Base-by-base conservation (phyloP, 345 rosid genomes). In the thale cress (Arabidopsis thaliana) region DNA sequence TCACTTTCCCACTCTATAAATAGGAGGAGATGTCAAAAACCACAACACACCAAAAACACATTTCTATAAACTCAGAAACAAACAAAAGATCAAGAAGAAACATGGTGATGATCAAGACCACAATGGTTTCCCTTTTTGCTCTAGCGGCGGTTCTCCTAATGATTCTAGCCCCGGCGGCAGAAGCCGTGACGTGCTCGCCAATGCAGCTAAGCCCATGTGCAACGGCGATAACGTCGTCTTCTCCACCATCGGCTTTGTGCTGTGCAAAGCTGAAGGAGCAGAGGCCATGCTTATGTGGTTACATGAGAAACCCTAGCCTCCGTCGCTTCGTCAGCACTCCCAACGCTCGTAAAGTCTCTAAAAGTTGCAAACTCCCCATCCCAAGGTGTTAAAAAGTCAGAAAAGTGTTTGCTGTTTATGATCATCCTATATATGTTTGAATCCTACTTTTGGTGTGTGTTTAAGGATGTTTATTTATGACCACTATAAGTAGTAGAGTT, bases 251-350 rank as follows among this genome's bases (percentile, higher is more conserved):
- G 0, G 65, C 72, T 2, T 63, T 77, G 48, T 94, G 98, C 79
- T 94, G 98, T 82, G 75, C 67, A 59, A 94, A 85, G 87, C 86
- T 94, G 67, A 90, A 80, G 64, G 89, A 90, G 32, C 98, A 94
- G 81, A 84, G 84, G 81, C 97, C 98, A 65, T 94, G 98, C 46
- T 90, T 94, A 55, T 94, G 98, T 85, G 83, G 86, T 24, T 94
- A 91, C 83, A 82, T 91, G 69, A 84, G 78, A 74, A 90, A 94
- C 71, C 98, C 95, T 0, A 84, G 72, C 40, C 89, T 94, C 44
- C 81, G 81, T 82, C 85, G 84, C 51, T 87, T 89, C 34, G 82
- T 91, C 42, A 88, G 87, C 84, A 82, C 93, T 41, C 93, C 95
- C 25, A 94, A 94, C 78, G 97, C 98, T 49, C 88, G 88, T 85